Conservation (phyloP, 306 rosid genomes). For the Pterocarpus santalinus region DNA sequence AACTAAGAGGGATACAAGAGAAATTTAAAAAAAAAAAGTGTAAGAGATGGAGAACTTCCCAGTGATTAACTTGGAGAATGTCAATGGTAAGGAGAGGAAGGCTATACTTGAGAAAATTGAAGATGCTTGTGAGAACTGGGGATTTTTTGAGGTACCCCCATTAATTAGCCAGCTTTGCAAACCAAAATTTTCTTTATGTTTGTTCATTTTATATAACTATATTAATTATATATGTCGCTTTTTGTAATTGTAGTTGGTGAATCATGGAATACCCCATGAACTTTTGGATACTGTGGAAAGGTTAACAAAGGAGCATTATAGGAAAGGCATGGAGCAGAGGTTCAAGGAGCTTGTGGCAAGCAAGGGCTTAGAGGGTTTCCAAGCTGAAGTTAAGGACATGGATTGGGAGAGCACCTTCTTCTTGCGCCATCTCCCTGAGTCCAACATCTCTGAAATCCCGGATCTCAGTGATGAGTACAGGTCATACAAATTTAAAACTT, state of each 20-base stretch:
- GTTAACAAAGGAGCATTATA: slow-evolving; percentile 74
- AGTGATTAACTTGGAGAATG: slow-evolving; percentile 64
- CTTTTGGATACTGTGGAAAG: slow-evolving; percentile 69
- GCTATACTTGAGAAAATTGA: slow-evolving; percentile 58
- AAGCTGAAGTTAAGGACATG: slow-evolving; percentile 53
- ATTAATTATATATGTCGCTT: neutral
- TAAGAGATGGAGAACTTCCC: slow-evolving; percentile 72
- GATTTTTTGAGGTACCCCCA: slow-evolving; percentile 69
- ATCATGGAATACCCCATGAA: slow-evolving; percentile 65
- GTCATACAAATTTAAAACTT: slow-evolving; percentile 18
- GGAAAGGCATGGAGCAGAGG: slow-evolving; percentile 72
- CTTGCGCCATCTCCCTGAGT: slow-evolving; percentile 69
- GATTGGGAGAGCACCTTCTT: slow-evolving; percentile 83
- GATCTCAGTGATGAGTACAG: slow-evolving; percentile 67
- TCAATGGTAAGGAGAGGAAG: slow-evolving; percentile 64
- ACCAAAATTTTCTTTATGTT: too few relatives aligned
- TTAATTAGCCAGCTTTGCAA: too few relatives aligned
- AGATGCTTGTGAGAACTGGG: slow-evolving; percentile 55
- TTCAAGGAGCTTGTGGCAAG: slow-evolving; percentile 64
- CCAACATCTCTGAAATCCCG: slow-evolving; percentile 67
- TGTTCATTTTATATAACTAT: too few relatives aligned
- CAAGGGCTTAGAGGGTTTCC: slow-evolving; percentile 59
- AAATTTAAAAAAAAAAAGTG: neutral
- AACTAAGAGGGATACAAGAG: neutral
- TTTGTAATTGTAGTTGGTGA: slow-evolving; percentile 56